Base-by-base conservation (phyloP, 1,139 yeast species). In the Tardiomyces blankii region DNA sequence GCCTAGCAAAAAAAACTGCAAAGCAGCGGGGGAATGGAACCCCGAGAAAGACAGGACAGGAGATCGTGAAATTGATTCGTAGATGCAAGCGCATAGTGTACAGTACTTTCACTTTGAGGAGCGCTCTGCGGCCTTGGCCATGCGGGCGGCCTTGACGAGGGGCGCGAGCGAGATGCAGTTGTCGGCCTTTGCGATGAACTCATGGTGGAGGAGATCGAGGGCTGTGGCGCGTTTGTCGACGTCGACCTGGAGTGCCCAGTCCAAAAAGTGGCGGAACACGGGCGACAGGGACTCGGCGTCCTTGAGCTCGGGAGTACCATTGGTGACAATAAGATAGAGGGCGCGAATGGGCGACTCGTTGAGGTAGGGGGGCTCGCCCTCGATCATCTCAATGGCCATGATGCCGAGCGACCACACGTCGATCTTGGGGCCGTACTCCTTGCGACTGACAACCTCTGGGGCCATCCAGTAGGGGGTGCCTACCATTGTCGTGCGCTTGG, bases 401-500 rank as follows among this genome's bases (percentile, higher is more conserved):
- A 91, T 91, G 53, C 98, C 98, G 53, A 91, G 69, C 12, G 96
- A 86, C 98, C 98, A 91, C 44, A 93, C 82, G 65, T 91, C 98
- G 47, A 91, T 96, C 66, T 93, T 89, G 39, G 96, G 95, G 1
- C 96, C 98, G 63, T 91, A 91, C 57, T 88, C 96, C 61, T 89
- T 88, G 53, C 95, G 73, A 9, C 88, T 79, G 18, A 91, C 96
- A 48, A 91, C 96, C 65, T 91, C 98, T 1, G 98, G 98, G 0
- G 98, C 98, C 98, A 91, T 91, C 98, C 98, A 91, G 64, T 91
- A 91, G 4, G 98, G 98, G 0, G 98, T 91, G n/a, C 98, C 98
- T 18, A 91, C 98, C 95, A 91, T 86, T 2, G 98, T 91, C 7
- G 95, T 88, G 64, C 98, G 78, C 66, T 89, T 89, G 51, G 82